Base-by-base conservation (phyloP, 805 yeast species). In the Candida nanaspora region DNA sequence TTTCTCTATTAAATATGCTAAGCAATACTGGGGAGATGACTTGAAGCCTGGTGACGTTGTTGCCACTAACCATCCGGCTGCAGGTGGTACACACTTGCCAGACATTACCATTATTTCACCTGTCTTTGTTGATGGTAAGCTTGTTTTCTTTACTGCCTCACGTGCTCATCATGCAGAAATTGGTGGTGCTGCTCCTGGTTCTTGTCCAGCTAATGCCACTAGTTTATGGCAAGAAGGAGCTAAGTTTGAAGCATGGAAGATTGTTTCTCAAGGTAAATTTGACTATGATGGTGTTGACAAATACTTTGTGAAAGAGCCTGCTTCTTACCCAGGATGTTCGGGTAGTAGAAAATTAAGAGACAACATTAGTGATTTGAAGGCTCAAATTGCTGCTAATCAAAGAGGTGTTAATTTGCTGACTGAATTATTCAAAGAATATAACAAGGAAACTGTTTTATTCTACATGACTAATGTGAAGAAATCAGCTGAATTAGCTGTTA, bases 101-200 rank as follows among this genome's bases (percentile, higher is more conserved):
- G 71, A 66, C 50, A 65, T 74, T 42, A 74, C 79, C 1, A 71
- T 74, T 22, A 69, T 74, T 15, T 69, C 78, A 0, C 80, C 80
- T 0, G 76, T 74, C 2, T 61, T 69, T 42, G 53, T 63, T 38
- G 63, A 69, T 21, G 62, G 61, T 21, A 52, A 63, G 26, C 65
- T 70, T 9, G 61, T 66, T 20, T 72, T 72, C 47, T 72, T 72
- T 62, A 69, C 71, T 15, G 79, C 78, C 3, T 65, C 77, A 2
- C 56, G 79, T 39, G 78, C 76, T 6, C 79, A 74, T 53, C 80
- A 74, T 52, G 74, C 79, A 23, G 79, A 74, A 45, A 73, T 74
- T 46, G 79, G 79, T 32, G 72, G 76, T 14, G 68, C 72, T 40
- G 62, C 73, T 35, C 74, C 78, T 9, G 78, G 78, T 3, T 65